Percentiles rank a stretch among this genome's conserved stretches.
Conservation (phyloP, 306 rosid genomes). For the Lagenaria siceraria region DNA sequence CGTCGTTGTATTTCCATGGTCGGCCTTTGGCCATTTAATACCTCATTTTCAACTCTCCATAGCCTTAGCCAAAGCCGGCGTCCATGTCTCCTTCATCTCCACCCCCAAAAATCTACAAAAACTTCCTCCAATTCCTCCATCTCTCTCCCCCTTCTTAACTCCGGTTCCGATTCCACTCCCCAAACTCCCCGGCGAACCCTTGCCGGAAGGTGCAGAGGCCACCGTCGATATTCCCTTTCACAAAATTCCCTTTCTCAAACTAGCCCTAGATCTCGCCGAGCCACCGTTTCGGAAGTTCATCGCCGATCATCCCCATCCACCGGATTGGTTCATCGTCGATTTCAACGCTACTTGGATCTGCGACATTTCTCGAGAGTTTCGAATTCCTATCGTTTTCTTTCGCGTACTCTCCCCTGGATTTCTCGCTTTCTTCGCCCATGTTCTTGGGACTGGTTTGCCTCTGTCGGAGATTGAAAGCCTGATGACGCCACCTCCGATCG, state of each 20-base stretch:
- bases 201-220: conserved; percentile 14
- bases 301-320: not conserved
- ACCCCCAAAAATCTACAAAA: conserved; percentile 13
- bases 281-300: conserved; percentile 3
- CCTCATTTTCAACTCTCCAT: conserved; percentile 6
- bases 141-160: not conserved
- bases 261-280: not conserved
- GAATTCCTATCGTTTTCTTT: not conserved
- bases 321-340: conserved; percentile 16
- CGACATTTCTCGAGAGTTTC: not conserved
- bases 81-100: conserved; percentile 16
- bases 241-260: not conserved
- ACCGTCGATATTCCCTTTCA: conserved; percentile 9
- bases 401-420: not conserved
- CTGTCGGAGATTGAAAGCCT: not conserved
- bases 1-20: conserved; percentile 16
- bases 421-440: not conserved
- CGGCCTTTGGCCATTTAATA: conserved; percentile 15
- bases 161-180: conserved; percentile 6
- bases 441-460: not conserved
- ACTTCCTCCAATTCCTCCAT: conserved; percentile 6
- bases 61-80: conserved; percentile 9
- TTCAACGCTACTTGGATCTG: conserved; percentile 5
- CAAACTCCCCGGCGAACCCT: not conserved
- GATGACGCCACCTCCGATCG: not conserved